These are phyloP conservation scores for Musa schizocarpa DNA, from an alignment of 176 grass and related monocot species.

Conservation along the genomic window DNA sequence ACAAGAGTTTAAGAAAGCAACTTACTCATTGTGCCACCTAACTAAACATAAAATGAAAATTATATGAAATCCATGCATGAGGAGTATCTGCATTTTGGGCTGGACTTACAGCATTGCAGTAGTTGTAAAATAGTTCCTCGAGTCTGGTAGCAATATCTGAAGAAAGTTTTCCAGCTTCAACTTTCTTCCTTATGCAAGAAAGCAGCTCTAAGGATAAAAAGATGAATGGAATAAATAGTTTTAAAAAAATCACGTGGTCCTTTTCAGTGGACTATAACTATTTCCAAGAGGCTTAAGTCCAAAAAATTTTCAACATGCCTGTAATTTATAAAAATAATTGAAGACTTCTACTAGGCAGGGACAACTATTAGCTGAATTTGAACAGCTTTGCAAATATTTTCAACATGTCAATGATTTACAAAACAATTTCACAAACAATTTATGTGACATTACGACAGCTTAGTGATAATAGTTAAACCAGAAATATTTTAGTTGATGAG, in stretches of 20 bases:
- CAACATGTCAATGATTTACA: background rate
- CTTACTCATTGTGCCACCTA: no score
- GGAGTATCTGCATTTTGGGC: background rate
- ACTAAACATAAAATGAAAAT: no score
- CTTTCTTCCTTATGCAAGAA: conserved; percentile 47
- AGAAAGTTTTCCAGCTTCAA: conserved; percentile 54
- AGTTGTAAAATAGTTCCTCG: conserved; percentile 71
- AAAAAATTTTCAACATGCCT: background rate
- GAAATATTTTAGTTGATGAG: no score
- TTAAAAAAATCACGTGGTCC: background rate
- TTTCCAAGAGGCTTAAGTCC: background rate
- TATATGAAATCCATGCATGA: background rate
- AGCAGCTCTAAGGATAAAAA: conserved; percentile 46
- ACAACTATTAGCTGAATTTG: background rate
- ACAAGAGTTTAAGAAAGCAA: no score
- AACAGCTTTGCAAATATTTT: background rate
- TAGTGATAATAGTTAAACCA: no score
- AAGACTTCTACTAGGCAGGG: background rate
- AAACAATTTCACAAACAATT: background rate
- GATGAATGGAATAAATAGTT: conserved; percentile 1
- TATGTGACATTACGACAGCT: background rate
- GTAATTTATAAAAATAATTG: background rate
- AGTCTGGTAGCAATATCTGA: conserved; percentile 51
- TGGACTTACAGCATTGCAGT: conserved; percentile 55
- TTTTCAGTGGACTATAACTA: background rate